phyloP scores from a whole-genome alignment of 1,284 basidiomycete genomes.

The Ceratobasidium sp. region DNA sequence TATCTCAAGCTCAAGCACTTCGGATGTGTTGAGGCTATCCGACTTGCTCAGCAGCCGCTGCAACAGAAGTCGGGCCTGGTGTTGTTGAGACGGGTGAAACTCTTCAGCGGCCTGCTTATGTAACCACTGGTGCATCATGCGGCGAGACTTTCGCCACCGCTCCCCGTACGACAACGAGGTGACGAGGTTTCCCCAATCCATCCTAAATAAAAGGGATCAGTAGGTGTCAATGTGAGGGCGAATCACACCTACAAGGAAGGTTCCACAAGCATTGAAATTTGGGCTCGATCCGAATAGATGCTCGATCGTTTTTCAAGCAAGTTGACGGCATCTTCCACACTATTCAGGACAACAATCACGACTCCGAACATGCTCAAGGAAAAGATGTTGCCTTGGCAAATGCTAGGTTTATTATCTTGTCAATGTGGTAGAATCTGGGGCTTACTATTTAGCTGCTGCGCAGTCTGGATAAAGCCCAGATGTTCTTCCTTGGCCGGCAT shows the following conservation, averaged over 20 bases:
- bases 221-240: background rate
- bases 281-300: constrained; percentile 10
- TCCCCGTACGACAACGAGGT: constrained; percentile 12
- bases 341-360: background rate
- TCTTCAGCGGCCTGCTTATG: background rate
- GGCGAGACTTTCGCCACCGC: constrained; percentile 20
- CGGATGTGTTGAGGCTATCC: background rate
- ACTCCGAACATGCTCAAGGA: background rate
- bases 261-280: background rate
- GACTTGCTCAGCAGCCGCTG: constrained; percentile 1
- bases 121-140: constrained; percentile 13
- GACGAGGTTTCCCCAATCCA: constrained; percentile 11
- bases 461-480: background rate
- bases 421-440: background rate
- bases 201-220: background rate
- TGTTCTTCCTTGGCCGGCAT: constrained; percentile 1
- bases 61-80: background rate
- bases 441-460: background rate
- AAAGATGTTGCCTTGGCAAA: background rate
- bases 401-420: background rate
- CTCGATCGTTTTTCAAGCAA: constrained; percentile 8
- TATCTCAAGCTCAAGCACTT: constrained; percentile 13
- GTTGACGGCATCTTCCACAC: background rate
- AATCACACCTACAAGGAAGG: constrained; percentile 2
- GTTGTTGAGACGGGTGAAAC: constrained; percentile 27